These are phyloP conservation scores for Paracamarosporium sp. DNA, from an alignment of 2,329 filamentous ascomycete species.

Conservation along the genomic window DNA sequence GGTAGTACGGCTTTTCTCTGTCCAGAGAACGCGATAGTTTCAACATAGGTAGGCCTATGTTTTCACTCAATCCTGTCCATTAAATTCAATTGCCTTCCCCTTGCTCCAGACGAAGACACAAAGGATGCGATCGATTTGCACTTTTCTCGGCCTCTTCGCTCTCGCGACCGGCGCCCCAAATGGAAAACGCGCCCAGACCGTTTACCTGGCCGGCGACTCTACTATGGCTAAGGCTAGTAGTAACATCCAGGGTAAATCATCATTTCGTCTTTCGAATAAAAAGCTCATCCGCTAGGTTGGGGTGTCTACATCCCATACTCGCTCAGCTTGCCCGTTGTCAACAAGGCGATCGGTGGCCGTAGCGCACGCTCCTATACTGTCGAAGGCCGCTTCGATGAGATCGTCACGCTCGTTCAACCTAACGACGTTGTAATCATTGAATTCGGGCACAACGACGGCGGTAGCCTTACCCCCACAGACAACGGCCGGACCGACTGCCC, in stretches of 20 bases:
- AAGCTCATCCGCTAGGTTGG: constrained; percentile 61
- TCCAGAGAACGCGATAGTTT: not conserved
- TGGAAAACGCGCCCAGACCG: constrained; percentile 47
- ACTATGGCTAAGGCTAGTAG: constrained; percentile 64
- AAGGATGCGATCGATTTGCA: no score
- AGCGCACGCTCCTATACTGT: constrained; percentile 71
- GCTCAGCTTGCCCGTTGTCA: constrained; percentile 60
- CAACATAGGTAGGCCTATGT: no score
- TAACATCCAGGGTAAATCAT: constrained; percentile 48
- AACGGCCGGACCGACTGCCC: constrained; percentile 68
- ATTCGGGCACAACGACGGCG: constrained; percentile 76
- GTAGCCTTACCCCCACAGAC: constrained; percentile 60
- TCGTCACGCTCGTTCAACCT: constrained; percentile 59
- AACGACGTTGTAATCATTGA: constrained; percentile 75
- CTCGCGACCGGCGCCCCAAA: constrained; percentile 31
- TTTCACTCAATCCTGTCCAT: not conserved
- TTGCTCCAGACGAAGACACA: no score
- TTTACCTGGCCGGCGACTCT: constrained; percentile 67
- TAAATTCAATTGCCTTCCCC: not conserved
- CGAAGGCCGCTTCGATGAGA: constrained; percentile 68
- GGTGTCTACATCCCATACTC: constrained; percentile 65
- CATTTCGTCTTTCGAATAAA: not conserved
- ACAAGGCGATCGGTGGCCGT: constrained; percentile 71
- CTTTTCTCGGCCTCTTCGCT: constrained; percentile 28
- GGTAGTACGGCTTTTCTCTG: not conserved